phyloP scores from a whole-genome alignment of 495 filamentous ascomycete species.

The Aspergillus saccharolyticus region DNA sequence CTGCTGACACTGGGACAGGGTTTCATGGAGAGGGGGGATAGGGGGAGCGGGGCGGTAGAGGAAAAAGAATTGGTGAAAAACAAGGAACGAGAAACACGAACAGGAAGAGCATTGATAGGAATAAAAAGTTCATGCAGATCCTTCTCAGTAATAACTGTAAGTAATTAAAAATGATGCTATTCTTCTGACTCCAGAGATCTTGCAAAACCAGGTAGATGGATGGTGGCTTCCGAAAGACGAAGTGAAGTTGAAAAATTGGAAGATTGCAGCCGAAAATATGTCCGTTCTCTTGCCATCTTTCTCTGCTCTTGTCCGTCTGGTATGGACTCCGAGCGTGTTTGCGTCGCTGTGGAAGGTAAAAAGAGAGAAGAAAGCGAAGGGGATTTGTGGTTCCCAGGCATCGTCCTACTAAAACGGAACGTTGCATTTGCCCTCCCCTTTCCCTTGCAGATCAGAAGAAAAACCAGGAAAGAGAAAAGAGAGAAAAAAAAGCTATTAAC shows the following conservation, averaged over 20 bases:
- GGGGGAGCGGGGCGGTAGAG: constrained; percentile 23
- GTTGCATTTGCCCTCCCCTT: constrained; percentile 24
- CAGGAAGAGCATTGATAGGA: constrained; percentile 4
- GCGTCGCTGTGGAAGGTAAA: constrained; percentile 4
- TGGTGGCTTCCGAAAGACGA: constrained; percentile 21
- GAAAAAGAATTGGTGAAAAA: constrained; percentile 21
- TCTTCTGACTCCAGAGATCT: constrained; percentile 26
- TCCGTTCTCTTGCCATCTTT: background rate
- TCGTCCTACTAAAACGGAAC: constrained; percentile 19
- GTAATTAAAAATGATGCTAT: constrained; percentile 39
- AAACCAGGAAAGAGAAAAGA: background rate
- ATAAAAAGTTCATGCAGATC: constrained; percentile 25
- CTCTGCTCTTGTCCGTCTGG: background rate
- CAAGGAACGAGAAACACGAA: constrained; percentile 9
- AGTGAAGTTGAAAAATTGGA: constrained; percentile 15
- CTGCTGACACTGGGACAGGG: constrained; percentile 40
- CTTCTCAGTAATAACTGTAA: constrained; percentile 28
- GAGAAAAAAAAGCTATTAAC: constrained; percentile 43
- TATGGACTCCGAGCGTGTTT: background rate
- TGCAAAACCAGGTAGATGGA: constrained; percentile 19
- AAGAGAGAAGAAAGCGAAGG: constrained; percentile 15
- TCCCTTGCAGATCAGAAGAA: constrained; percentile 1
- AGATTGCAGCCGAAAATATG: constrained; percentile 17
- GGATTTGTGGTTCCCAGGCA: constrained; percentile 16
- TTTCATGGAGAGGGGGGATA: constrained; percentile 27